These are phyloP conservation scores for Lactifluus volemus DNA, from an alignment of 768 basidiomycete genomes.

Conservation along the genomic window DNA sequence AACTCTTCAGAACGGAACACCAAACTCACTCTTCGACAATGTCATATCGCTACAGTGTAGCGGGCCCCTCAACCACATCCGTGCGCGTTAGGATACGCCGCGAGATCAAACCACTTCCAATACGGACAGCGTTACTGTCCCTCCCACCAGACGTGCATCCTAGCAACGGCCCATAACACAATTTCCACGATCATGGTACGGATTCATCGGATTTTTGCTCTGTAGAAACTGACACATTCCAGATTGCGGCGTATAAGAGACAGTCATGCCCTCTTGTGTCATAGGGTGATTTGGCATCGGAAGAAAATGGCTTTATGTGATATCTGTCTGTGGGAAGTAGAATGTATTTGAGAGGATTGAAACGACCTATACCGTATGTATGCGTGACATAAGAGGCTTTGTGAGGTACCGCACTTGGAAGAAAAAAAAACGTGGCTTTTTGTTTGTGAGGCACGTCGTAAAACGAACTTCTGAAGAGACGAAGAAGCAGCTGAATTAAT, in stretches of 20 bases:
- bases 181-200: neutral
- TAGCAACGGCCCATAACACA: neutral
- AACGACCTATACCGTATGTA: neutral
- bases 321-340: no score
- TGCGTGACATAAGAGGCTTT: neutral
- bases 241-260: neutral
- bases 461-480: conserved; percentile 8
- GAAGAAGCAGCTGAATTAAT: conserved; percentile 17
- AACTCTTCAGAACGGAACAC: no score
- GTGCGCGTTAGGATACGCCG: neutral
- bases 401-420: neutral
- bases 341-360: neutral
- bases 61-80: conserved; percentile 17
- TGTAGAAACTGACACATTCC: neutral
- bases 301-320: no score
- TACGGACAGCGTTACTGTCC: neutral
- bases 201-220: neutral
- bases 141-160: no score
- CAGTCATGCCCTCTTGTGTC: no score
- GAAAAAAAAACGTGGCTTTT: neutral
- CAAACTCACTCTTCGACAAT: neutral
- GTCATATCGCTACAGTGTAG: conserved; percentile 14
- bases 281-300: no score
- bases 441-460: conserved; percentile 12
- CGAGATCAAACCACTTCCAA: neutral